Percentiles rank a stretch among this genome's conserved stretches.
phyloP scores from a whole-genome alignment of 768 basidiomycete genomes.

The Rhodotorula paludigena region DNA sequence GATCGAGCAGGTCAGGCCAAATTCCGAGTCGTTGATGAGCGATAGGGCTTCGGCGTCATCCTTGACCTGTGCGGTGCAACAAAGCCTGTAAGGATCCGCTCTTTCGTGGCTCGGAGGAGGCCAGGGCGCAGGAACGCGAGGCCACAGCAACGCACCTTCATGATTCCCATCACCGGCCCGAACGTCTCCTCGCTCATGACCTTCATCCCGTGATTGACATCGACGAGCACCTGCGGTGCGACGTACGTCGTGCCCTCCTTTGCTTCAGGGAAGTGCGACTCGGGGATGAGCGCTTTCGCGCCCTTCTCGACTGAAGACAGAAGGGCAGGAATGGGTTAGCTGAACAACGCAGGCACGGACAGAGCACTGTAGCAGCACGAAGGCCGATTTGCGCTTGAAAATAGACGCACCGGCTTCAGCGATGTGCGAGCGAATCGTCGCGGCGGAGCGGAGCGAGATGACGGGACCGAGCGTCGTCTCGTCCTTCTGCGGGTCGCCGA shows the following conservation, averaged over 20 bases:
- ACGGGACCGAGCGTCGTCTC: slow-evolving; percentile 87
- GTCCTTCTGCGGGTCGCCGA: slow-evolving; percentile 74
- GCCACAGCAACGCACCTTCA: slow-evolving; percentile 59
- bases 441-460: slow-evolving; percentile 77
- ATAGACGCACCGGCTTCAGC: slow-evolving; percentile 64
- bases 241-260: slow-evolving; percentile 74
- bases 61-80: slow-evolving; percentile 55
- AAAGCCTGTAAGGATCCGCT: neutral
- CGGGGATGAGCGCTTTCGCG: slow-evolving; percentile 68
- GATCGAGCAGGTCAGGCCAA: slow-evolving; percentile 87
- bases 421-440: slow-evolving; percentile 78
- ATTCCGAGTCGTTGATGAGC: slow-evolving; percentile 94
- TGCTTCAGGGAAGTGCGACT: slow-evolving; percentile 61
- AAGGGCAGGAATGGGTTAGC: no score
- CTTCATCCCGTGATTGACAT: slow-evolving; percentile 88
- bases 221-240: slow-evolving; percentile 80
- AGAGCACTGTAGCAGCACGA: neutral
- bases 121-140: neutral
- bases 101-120: neutral
- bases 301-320: slow-evolving; percentile 59
- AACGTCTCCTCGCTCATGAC: slow-evolving; percentile 68
- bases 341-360: slow-evolving; percentile 41
- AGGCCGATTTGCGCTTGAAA: neutral
- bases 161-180: slow-evolving; percentile 87
- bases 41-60: slow-evolving; percentile 80